These are phyloP conservation scores for Fraxinus americana DNA, from an alignment of 257 asterid species.

Conservation along the genomic window DNA sequence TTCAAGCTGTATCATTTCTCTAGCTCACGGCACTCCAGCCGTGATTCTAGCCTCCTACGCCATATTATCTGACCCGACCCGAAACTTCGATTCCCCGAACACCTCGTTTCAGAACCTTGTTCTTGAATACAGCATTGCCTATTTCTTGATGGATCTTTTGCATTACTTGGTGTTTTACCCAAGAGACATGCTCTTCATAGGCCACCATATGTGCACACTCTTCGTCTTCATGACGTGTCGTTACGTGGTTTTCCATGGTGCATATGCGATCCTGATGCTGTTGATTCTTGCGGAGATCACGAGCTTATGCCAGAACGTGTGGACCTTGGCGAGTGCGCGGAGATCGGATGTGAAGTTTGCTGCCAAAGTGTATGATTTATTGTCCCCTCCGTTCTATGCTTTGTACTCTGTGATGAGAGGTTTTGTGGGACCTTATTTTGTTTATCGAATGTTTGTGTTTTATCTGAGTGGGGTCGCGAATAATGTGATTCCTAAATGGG, in stretches of 20 bases:
- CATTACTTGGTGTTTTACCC: conserved; percentile 78
- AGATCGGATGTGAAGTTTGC: conserved; percentile 62
- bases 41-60: conserved; percentile 64
- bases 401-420: conserved; percentile 78
- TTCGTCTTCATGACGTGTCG: conserved; percentile 93
- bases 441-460: conserved; percentile 61
- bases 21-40: conserved; percentile 92
- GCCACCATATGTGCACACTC: conserved; percentile 81
- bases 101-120: conserved; percentile 64
- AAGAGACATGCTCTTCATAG: conserved; percentile 73
- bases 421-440: conserved; percentile 68
- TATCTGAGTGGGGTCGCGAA: conserved; percentile 66
- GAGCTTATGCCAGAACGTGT: conserved; percentile 82
- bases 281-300: conserved; percentile 84
- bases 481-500: conserved; percentile 74
- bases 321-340: conserved; percentile 81
- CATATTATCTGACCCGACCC: conserved; percentile 54
- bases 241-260: conserved; percentile 73
- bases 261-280: conserved; percentile 69
- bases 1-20: conserved; percentile 80
- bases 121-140: conserved; percentile 86
- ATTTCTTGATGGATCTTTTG: conserved; percentile 81
- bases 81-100: conserved; percentile 61
- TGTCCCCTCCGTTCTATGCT: conserved; percentile 89
- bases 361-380: conserved; percentile 48